Conservation (phyloP, 495 filamentous ascomycete species). For the Penicillium crystallinum region DNA sequence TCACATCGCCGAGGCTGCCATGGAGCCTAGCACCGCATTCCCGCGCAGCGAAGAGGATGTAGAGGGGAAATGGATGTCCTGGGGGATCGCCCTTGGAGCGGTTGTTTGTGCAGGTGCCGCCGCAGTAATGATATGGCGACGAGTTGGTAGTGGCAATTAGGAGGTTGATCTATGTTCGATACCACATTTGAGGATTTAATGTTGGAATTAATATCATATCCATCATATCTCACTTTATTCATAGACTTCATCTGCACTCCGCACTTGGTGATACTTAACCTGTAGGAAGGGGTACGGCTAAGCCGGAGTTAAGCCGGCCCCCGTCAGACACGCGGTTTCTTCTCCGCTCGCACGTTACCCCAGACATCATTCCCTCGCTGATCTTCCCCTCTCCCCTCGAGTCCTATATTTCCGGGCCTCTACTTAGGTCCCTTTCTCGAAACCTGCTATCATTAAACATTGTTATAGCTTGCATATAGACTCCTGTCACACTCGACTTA, state of each 20-base stretch:
- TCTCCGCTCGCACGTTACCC: slow-evolving; percentile 28
- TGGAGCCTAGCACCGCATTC: slow-evolving; percentile 80
- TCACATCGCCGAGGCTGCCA: slow-evolving; percentile 80
- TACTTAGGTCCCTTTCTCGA: background rate
- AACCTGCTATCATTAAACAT: background rate
- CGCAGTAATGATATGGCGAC: slow-evolving; percentile 69
- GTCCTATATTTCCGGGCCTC: background rate
- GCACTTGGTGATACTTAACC: background rate
- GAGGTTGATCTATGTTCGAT: background rate
- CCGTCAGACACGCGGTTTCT: slow-evolving; percentile 26
- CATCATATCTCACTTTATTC: too few species aligned
- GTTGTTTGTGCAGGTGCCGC: slow-evolving; percentile 77
- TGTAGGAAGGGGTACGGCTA: background rate
- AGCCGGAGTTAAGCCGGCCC: slow-evolving; percentile 19
- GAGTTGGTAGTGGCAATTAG: slow-evolving; percentile 39
- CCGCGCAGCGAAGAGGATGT: slow-evolving; percentile 81
- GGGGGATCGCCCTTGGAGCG: slow-evolving; percentile 81
- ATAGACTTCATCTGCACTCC: background rate
- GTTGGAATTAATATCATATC: too few species aligned
- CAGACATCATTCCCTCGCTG: slow-evolving; percentile 19
- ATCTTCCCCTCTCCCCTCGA: slow-evolving; percentile 7
- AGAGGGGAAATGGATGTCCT: slow-evolving; percentile 68
- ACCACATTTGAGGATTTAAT: too few species aligned
- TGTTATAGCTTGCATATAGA: background rate
- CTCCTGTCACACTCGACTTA: background rate